These are phyloP conservation scores for Lachancea thermotolerans DNA, from an alignment of 805 yeast genomes.

Conservation along the genomic window DNA sequence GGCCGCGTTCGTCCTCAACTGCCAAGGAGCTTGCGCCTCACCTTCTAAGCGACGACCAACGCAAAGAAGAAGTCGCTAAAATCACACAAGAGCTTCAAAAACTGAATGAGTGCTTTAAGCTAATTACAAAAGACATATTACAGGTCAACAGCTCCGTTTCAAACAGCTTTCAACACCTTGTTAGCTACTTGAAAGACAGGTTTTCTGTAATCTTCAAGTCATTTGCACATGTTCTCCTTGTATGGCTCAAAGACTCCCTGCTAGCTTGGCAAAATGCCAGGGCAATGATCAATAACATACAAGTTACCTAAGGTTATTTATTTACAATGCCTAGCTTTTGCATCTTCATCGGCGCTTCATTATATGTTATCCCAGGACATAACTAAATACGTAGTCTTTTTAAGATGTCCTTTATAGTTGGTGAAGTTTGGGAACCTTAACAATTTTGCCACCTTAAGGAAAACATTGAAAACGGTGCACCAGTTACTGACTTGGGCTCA, in stretches of 20 bases:
- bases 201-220: conserved; percentile 27
- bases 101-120: conserved; percentile 34
- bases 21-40: conserved; percentile 27
- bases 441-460: conserved; percentile 3
- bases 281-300: conserved; percentile 10
- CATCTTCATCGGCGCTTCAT: too few species aligned
- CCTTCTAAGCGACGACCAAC: conserved; percentile 30
- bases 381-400: not conserved
- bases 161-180: conserved; percentile 24
- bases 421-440: not conserved
- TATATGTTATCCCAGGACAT: not conserved
- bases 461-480: not conserved
- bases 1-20: conserved; percentile 14
- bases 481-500: not conserved
- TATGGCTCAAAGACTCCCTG: conserved; percentile 34
- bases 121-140: conserved; percentile 33
- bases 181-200: conserved; percentile 23
- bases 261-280: conserved; percentile 37
- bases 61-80: conserved; percentile 33
- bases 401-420: not conserved
- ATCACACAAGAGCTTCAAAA: conserved; percentile 33
- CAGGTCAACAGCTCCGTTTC: conserved; percentile 32
- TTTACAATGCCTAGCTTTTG: not conserved
- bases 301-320: not conserved
- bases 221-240: conserved; percentile 31